Conservation (phyloP, 164 flowering plant species). For the Magnolia changhungtana region DNA sequence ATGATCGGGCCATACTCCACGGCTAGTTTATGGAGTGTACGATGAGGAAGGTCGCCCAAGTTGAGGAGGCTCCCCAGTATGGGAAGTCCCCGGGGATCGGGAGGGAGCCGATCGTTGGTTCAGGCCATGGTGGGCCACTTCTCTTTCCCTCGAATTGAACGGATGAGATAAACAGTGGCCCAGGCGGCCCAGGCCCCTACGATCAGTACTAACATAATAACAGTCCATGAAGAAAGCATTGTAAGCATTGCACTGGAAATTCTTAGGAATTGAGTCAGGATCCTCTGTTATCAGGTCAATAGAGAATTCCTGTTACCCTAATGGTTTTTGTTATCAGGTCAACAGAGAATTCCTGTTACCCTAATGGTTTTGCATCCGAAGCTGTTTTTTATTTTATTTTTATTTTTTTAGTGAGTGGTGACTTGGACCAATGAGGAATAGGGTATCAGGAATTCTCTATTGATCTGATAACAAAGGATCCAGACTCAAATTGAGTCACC, state of each 20-base stretch:
- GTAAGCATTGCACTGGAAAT: neutral
- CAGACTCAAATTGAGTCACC: too few species aligned
- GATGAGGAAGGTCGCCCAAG: neutral
- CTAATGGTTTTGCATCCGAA: too few species aligned
- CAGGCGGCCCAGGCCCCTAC: neutral
- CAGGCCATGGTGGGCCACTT: neutral
- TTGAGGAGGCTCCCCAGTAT: neutral
- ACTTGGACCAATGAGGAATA: too few species aligned
- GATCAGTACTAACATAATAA: neutral
- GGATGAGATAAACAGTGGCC: neutral
- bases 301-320: too few species aligned
- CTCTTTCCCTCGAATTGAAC: neutral
- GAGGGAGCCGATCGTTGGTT: neutral
- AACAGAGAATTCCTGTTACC: too few species aligned
- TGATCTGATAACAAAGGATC: too few species aligned
- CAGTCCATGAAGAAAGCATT: neutral
- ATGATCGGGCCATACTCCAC: constrained; percentile 19
- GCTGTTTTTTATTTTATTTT: too few species aligned
- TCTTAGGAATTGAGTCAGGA: too few species aligned
- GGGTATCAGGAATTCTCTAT: too few species aligned
- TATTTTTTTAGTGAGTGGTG: too few species aligned
- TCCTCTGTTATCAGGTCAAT: too few species aligned
- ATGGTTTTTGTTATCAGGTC: too few species aligned
- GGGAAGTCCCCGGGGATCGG: neutral
- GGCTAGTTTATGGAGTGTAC: constrained; percentile 8